Evolutionary conservation across 1,284 basidiomycete species (phyloP).

Genomic region (Fistulinella staudtii): DNA sequence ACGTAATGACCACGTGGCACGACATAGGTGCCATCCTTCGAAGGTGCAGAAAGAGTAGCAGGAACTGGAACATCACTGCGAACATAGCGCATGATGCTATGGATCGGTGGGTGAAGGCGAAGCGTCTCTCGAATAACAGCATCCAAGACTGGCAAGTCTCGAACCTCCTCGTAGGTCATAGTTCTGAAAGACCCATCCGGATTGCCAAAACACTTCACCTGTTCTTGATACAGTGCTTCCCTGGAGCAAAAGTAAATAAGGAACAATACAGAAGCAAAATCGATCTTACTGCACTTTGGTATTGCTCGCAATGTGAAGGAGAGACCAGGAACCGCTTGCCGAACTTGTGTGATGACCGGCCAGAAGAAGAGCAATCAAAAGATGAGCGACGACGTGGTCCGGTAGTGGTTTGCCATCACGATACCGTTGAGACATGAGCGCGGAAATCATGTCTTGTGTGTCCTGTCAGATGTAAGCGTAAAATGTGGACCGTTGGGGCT

Average conservation of each 20-base stretch:
- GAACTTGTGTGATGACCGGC: constrained; percentile 98
- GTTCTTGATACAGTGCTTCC: constrained; percentile 84
- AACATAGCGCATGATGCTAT: constrained; percentile 89
- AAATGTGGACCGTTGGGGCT: not conserved
- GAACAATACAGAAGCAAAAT: not conserved
- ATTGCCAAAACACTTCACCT: constrained; percentile 78
- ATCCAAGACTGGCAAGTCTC: constrained; percentile 80
- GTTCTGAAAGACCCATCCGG: constrained; percentile 78
- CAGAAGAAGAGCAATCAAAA: constrained; percentile 95
- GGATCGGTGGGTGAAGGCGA: constrained; percentile 89
- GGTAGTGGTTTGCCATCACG: constrained; percentile 76
- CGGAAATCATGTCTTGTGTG: constrained; percentile 91
- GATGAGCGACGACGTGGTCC: constrained; percentile 94
- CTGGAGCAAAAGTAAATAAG: no score
- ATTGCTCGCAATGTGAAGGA: constrained; percentile 85
- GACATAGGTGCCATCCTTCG: constrained; percentile 71
- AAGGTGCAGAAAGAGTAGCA: constrained; percentile 72
- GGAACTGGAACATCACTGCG: constrained; percentile 84
- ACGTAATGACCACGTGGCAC: constrained; percentile 92
- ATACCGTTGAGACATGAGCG: constrained; percentile 84
- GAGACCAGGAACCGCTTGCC: constrained; percentile 87
- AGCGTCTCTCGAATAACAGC: constrained; percentile 92
- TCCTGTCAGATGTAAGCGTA: constrained; percentile 37
- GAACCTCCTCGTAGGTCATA: constrained; percentile 86
- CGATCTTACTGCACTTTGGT: constrained; percentile 69